These are phyloP conservation scores for Zymoseptoria pseudotritici DNA, from an alignment of 2,329 filamentous ascomycete species.

Conservation along the genomic window DNA sequence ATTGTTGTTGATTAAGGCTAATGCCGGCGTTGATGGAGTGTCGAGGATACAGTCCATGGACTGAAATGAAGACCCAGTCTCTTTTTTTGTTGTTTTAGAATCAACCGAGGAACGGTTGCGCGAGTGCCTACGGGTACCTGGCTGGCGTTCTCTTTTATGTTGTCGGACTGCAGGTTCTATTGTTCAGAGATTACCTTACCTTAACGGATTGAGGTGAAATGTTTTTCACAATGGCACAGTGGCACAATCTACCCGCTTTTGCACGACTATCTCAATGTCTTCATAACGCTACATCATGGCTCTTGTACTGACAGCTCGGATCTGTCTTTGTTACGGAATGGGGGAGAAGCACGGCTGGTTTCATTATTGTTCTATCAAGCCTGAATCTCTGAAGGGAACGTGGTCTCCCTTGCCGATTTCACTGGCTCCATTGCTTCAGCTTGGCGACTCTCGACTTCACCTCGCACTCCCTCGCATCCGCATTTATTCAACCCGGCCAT, in stretches of 20 bases:
- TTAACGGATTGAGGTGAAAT: not conserved
- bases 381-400: not conserved
- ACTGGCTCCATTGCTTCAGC: not conserved
- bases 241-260: not conserved
- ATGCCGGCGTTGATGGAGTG: not conserved
- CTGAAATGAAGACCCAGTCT: not conserved
- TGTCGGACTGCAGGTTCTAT: not conserved
- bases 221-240: not conserved
- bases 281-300: no score
- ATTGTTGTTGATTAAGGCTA: not conserved
- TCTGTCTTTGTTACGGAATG: no score
- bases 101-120: not conserved
- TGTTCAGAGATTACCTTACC: not conserved
- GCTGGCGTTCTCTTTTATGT: not conserved
- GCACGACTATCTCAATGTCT: not conserved
- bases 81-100: not conserved
- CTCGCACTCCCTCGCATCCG: not conserved
- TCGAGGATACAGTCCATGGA: not conserved
- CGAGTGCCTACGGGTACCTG: not conserved
- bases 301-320: no score
- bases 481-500: not conserved
- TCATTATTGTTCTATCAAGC: not conserved
- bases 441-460: not conserved
- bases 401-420: not conserved
- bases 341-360: no score